These are phyloP conservation scores for Tephrocybe sp. DNA, from an alignment of 768 basidiomycete species.

Conservation along the genomic window DNA sequence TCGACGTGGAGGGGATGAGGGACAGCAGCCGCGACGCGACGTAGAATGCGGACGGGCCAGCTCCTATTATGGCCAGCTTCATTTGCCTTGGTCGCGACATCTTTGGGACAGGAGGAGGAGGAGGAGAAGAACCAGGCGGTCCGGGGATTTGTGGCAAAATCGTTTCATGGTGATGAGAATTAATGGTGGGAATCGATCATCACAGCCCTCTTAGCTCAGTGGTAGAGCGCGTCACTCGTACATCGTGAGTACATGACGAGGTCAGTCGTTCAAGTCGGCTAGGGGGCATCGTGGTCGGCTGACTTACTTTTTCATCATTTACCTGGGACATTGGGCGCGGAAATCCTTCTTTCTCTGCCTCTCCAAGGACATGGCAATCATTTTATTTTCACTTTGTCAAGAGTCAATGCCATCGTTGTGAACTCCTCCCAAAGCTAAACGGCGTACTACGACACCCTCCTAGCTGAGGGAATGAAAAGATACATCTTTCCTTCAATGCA, in stretches of 20 bases:
- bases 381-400: too few species aligned
- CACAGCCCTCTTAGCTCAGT: slow-evolving; percentile 4
- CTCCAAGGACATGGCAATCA: too few species aligned
- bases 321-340: too few species aligned
- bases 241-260: not conserved
- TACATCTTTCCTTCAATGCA: too few species aligned
- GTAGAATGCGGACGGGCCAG: slow-evolving; percentile 96
- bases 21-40: slow-evolving; percentile 85
- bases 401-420: too few species aligned
- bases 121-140: not conserved
- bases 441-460: too few species aligned
- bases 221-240: not conserved
- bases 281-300: slow-evolving; percentile 17
- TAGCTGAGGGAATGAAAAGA: too few species aligned
- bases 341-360: too few species aligned
- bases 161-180: too few species aligned
- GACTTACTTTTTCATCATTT: not conserved
- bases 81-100: slow-evolving; percentile 35
- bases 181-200: not conserved
- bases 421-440: too few species aligned
- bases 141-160: not conserved
- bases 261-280: slow-evolving; percentile 13
- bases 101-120: not conserved
- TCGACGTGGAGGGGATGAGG: slow-evolving; percentile 43
- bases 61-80: slow-evolving; percentile 91